phyloP scores from a whole-genome alignment of 176 grass and related monocot species.

The Metroxylon sagu region DNA sequence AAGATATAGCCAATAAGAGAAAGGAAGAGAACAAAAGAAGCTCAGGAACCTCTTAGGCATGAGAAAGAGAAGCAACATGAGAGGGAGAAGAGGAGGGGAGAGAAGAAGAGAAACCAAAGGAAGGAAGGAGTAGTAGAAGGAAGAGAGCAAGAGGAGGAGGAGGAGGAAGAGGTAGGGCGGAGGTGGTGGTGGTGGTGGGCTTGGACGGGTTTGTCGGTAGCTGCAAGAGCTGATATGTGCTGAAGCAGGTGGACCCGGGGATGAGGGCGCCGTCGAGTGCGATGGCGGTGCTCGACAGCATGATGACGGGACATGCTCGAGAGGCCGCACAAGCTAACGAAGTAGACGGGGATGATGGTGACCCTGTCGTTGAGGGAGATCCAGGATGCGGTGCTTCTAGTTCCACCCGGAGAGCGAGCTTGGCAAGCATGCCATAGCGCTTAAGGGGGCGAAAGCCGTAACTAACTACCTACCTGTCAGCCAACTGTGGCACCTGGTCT shows the following conservation, averaged over 20 bases:
- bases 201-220: slow-evolving; percentile 32
- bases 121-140: not conserved
- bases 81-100: slow-evolving; percentile 8
- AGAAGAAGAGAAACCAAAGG: slow-evolving; percentile 7
- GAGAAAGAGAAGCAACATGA: not conserved
- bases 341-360: not conserved
- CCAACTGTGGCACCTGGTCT: not conserved
- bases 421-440: slow-evolving; percentile 41
- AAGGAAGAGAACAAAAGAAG: too few species aligned
- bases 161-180: not conserved
- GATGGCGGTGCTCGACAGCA: slow-evolving; percentile 69
- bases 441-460: slow-evolving; percentile 45
- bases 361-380: slow-evolving; percentile 58
- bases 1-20: too few species aligned
- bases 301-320: slow-evolving; percentile 93
- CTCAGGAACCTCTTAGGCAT: too few species aligned
- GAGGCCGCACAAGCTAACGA: slow-evolving; percentile 41
- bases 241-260: slow-evolving; percentile 88
- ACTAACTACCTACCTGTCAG: slow-evolving; percentile 35
- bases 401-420: slow-evolving; percentile 53
- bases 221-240: slow-evolving; percentile 81
- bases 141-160: not conserved
- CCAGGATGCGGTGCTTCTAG: slow-evolving; percentile 50
- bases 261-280: slow-evolving; percentile 38
- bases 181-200: slow-evolving; percentile 7